Base-by-base conservation (phyloP, 805 yeast species). In the Candida nitratophila region DNA sequence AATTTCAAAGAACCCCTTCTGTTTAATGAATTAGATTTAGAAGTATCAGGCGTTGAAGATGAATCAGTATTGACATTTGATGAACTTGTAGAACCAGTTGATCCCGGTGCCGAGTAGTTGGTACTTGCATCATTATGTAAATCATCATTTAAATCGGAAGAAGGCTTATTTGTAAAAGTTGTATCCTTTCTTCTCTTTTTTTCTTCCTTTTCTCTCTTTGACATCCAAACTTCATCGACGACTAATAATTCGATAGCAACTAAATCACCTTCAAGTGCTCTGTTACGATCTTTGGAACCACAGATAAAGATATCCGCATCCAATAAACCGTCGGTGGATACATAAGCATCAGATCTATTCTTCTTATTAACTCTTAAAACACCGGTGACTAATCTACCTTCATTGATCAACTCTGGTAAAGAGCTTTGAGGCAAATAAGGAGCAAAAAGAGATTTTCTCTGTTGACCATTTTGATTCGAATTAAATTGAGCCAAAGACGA, bases 291-390 rank as follows among this genome's bases (percentile, higher is more conserved):
- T 63, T 93, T 93, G 11, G 98, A 90, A 11, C 99, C 99, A 69
- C 98, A 93, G 52, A 93, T 93, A 59, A 89, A 93, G 48, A 93
- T 88, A 64, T 93, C 99, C 0, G 99, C 95, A 64, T 93, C 99
- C 50, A 93, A 74, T 29, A 90, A 75, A 1, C 96, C 96, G 61
- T 90, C 97, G 1, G 98, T 91, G 7, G 96, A 81, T n/a, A 93
- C 98, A 66, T 95, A 93, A 0, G 99, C 99, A 66, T 93, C 98
- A 1, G 96, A 88, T 55, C 99, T 76, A 63, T 93, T 93, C 65
- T 93, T 93, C 65, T 89, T 90, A 68, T 93, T 93, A 37, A 93
- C 99, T 51, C 99, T 77, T 55, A 93, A 70, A 24, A 83, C 84
- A 54, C 99, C 99, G 3, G 95, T 83, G 8, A 93, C 98, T 43